Base-by-base conservation (phyloP, 1,284 basidiomycete species). In the Clitocybe nebularis region DNA sequence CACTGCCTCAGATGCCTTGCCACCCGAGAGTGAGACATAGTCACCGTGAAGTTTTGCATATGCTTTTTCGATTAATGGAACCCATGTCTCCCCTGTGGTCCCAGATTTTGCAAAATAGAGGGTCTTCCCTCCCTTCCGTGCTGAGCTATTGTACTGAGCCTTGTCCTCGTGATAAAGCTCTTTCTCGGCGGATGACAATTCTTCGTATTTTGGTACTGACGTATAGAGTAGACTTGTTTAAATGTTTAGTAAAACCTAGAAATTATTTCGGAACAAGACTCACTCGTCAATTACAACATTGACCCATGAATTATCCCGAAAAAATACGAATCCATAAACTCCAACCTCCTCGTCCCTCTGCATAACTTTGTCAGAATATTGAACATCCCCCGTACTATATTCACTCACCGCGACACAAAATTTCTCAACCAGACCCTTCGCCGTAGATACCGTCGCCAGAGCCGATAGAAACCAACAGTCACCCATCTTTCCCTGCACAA, bases 381-480 rank as follows among this genome's bases (percentile, higher is more conserved):
- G 5, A 10, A 3, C 7, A n/a, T 45, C 14, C 14, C 0, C 36
- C 26, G 1, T 23, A 21, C 3, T 25, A 34, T 13, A 33, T 25
- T 22, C 17, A 62, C 69, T 46, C 47, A 75, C 71, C 25, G 66
- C 72, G 21, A 76, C 72, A 46, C 74, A 76, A 23, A 75, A 66
- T 47, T 71, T 73, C 49, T 76, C 71, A 10, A 75, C 63, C 17
- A 76, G 52, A 2, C 67, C 68, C 4, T 64, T 57, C 1, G 62
- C 59, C 1, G 67, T 69, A 0, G 71, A 63, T 24, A 74, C 64
- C 1, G 68, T 73, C 1, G 72, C 68, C 9, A 75, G 53, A 0
- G 73, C 74, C n/a, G 67, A 69, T 5, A 77, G 50, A 48, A 76
- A 73, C 70, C 72, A 76, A 47, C 74, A 76, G 46, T 77, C 67